Conservation (phyloP, 495 filamentous ascomycete genomes). For the Jackrogersella multiformis region DNA sequence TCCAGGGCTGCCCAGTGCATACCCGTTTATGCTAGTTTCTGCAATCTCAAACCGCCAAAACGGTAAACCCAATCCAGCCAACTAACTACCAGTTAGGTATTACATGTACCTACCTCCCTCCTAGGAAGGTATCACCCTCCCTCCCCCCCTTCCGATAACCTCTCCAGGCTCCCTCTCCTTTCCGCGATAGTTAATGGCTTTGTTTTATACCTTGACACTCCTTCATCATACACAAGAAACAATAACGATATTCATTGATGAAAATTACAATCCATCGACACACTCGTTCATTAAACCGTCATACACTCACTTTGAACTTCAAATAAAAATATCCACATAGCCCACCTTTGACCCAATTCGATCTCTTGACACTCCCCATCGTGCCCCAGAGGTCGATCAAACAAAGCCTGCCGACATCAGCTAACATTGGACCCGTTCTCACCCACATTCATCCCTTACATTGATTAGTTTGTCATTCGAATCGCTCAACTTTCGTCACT, state of each 20-base stretch:
- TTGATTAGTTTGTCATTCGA: not conserved
- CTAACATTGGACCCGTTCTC: slow-evolving; percentile 22
- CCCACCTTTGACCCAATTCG: slow-evolving; percentile 24
- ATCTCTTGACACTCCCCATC: slow-evolving; percentile 34
- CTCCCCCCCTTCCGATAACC: slow-evolving; percentile 10
- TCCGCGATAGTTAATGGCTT: slow-evolving; percentile 13
- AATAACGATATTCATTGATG: not conserved
- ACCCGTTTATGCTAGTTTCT: slow-evolving; percentile 6
- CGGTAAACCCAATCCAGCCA: slow-evolving; percentile 7
- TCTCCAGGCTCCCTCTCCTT: slow-evolving; percentile 11
- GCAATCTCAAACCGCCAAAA: slow-evolving; percentile 37
- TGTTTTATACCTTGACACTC: no score
- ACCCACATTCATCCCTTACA: not conserved
- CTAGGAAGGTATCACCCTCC: not conserved
- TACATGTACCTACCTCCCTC: no score
- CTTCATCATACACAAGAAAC: not conserved
- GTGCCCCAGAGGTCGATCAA: slow-evolving; percentile 39
- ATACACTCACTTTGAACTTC: slow-evolving; percentile 20
- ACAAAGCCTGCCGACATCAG: slow-evolving; percentile 31
- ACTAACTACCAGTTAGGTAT: no score
- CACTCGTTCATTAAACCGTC: slow-evolving; percentile 21
- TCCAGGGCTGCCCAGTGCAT: no score
- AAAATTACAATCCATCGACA: slow-evolving; percentile 7
- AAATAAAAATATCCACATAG: slow-evolving; percentile 23
- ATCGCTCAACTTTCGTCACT: slow-evolving; percentile 6